These are phyloP conservation scores for Phytophthora hybrid DNA, from an alignment of 352 stramenopile species.

Conservation along the genomic window DNA sequence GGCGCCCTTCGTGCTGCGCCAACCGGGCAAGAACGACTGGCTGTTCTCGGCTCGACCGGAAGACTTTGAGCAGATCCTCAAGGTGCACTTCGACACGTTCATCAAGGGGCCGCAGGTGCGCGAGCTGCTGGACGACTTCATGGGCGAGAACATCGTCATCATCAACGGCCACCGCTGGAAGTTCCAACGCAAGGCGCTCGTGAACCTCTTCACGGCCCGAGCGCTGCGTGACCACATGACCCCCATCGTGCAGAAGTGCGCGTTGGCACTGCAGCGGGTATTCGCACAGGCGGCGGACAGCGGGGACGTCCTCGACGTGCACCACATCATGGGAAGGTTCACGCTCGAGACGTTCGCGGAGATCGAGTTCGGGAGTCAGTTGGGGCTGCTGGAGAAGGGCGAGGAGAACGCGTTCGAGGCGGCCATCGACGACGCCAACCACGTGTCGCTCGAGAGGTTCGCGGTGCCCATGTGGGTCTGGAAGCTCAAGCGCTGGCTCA, in stretches of 20 bases:
- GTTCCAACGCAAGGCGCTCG: conserved; percentile 51
- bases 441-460: conserved; percentile 41
- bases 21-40: conserved; percentile 52
- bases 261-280: conserved; percentile 33
- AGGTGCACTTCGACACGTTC: conserved; percentile 61
- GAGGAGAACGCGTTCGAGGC: conserved; percentile 47
- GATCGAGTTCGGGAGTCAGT: conserved; percentile 53
- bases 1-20: conserved; percentile 42
- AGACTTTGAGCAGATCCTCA: conserved; percentile 62
- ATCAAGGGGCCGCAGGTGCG: conserved; percentile 52
- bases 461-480: conserved; percentile 45
- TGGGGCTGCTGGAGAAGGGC: conserved; percentile 41
- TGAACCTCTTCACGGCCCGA: conserved; percentile 54
- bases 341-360: conserved; percentile 57
- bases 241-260: conserved; percentile 43
- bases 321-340: conserved; percentile 48
- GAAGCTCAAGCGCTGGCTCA: conserved; percentile 60
- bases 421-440: conserved; percentile 46
- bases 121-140: conserved; percentile 51
- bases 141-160: conserved; percentile 58
- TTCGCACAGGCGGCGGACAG: conserved; percentile 23
- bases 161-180: conserved; percentile 57
- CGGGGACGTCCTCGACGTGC: conserved; percentile 31
- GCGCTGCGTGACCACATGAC: conserved; percentile 52
- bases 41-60: conserved; percentile 49